These are phyloP conservation scores for Phytophthora hibernalis DNA, from an alignment of 352 stramenopile genomes.

Conservation along the genomic window DNA sequence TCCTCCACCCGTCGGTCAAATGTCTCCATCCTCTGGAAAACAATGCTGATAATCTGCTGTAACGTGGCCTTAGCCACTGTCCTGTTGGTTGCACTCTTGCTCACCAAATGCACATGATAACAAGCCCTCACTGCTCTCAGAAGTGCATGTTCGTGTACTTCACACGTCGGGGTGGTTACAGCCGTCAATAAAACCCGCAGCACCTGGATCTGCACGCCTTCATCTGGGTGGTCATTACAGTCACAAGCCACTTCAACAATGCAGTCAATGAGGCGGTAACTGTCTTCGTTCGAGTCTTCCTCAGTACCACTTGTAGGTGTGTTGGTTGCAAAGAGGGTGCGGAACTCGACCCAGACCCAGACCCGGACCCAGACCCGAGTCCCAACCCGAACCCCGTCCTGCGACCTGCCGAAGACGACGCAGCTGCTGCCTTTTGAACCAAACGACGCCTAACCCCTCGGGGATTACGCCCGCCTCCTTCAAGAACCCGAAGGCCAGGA, in stretches of 20 bases:
- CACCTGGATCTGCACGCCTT: slow-evolving; percentile 94
- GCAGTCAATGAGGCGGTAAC: slow-evolving; percentile 84
- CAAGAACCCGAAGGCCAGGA: slow-evolving; percentile 89
- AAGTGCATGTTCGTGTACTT: slow-evolving; percentile 94
- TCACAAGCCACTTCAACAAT: slow-evolving; percentile 91
- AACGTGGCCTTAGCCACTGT: slow-evolving; percentile 98
- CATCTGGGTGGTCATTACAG: slow-evolving; percentile 91
- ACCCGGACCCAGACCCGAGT: slow-evolving; percentile 16
- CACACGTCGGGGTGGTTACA: slow-evolving; percentile 90
- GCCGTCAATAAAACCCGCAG: slow-evolving; percentile 92
- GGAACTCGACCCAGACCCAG: slow-evolving; percentile 15
- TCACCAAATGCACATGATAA: slow-evolving; percentile 97
- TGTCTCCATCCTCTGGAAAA: slow-evolving; percentile 97
- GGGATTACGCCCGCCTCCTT: slow-evolving; percentile 68
- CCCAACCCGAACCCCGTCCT: slow-evolving; percentile 30
- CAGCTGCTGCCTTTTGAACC: slow-evolving; percentile 56
- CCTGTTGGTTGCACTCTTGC: slow-evolving; percentile 93
- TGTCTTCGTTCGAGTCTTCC: slow-evolving; percentile 32
- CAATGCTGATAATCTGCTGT: slow-evolving; percentile 96
- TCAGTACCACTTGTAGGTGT: slow-evolving; percentile 22
- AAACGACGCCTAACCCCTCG: slow-evolving; percentile 65
- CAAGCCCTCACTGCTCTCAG: slow-evolving; percentile 95
- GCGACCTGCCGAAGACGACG: slow-evolving; percentile 20
- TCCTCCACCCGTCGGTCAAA: slow-evolving; percentile 81
- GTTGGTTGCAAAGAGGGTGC: slow-evolving; percentile 18